Conservation (phyloP, 2,329 filamentous ascomycete species). For the Ophiostoma piceae region DNA sequence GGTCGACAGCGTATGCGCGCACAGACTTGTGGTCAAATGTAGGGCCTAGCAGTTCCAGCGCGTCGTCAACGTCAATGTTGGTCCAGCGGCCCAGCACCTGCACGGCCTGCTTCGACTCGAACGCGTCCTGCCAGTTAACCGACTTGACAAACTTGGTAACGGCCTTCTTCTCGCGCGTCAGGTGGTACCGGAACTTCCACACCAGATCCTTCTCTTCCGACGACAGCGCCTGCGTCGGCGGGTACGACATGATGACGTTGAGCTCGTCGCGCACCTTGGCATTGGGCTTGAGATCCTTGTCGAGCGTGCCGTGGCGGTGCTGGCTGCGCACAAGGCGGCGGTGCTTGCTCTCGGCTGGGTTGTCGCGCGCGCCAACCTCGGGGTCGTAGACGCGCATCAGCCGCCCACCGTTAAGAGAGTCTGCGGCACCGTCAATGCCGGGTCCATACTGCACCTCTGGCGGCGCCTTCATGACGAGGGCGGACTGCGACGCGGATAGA, state of each 20-base stretch:
- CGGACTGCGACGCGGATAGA: conserved; percentile 57
- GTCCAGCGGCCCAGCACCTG: conserved; percentile 91
- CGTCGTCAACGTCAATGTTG: conserved; percentile 94
- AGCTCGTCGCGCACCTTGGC: conserved; percentile 92
- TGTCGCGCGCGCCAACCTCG: conserved; percentile 81
- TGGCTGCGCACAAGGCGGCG: conserved; percentile 85
- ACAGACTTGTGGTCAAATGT: conserved; percentile 86
- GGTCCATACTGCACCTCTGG: conserved; percentile 88
- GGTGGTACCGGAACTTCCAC: conserved; percentile 95
- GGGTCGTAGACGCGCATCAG: conserved; percentile 88
- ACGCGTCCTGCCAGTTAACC: conserved; percentile 28
- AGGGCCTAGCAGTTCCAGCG: conserved; percentile 85
- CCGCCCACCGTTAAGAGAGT: conserved; percentile 49
- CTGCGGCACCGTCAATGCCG: conserved; percentile 53
- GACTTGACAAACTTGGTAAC: conserved; percentile 98
- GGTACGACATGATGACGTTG: conserved; percentile 85
- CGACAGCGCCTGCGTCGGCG: conserved; percentile 80
- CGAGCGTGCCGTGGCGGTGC: conserved; percentile 82
- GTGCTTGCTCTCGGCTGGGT: conserved; percentile 93
- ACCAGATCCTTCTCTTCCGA: conserved; percentile 92
- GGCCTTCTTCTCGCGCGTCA: conserved; percentile 85
- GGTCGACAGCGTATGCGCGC: conserved; percentile 86
- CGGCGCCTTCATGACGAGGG: conserved; percentile 68
- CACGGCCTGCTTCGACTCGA: conserved; percentile 65
- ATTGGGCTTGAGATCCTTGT: conserved; percentile 93